Base-by-base conservation (phyloP, 2,329 filamentous ascomycete genomes). In the Trichoderma atroviride region DNA sequence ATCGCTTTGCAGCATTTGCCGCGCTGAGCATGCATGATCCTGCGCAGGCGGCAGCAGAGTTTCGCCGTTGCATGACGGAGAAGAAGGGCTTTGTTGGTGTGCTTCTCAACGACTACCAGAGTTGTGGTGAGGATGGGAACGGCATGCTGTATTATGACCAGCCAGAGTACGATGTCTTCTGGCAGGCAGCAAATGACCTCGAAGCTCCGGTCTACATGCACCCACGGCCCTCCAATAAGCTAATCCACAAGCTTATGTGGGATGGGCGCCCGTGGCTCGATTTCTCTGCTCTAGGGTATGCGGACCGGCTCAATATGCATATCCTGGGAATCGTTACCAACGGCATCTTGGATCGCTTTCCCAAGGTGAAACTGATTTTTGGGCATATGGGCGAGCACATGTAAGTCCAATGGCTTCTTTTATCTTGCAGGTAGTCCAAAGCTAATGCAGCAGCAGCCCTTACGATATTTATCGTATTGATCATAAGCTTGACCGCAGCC, bases 201-300 rank as follows among this genome's bases (percentile, higher is more conserved):
- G 86, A 89, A 69, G 87, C 89, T 0, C 88, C 88, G 0, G 82
- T 91, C 55, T 91, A 91, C 74, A 80, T 91, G 1, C 89, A 91
- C 76, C 88, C 88, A 0, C 81, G 85, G 56, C 84, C 85, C 72
- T 86, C 88, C 0, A 86, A 85, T 0, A 87, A 86, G 9, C 81
- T 81, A n/a, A 82, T 88, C 65, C 81, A 86, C 72, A 85, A 89
- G 7, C 85, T 86, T 73, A 82, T 89, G 35, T 90, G 84, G 82
- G 84, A 83, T 0, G 81, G 88, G 72, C 82, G 87, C 31, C 84
- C 84, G 74, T 90, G 84, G 82, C 83, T 90, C 33, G 79, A 89
- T 57, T 88, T 88, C 0, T 86, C 87, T 1, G 86, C 87, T 0
- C 80, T 88, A 4, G 84, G 81, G 60, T 89, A 89, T 62, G 87